These are phyloP conservation scores for Diaporthe longicolla DNA, from an alignment of 2,329 filamentous ascomycete genomes.

Conservation along the genomic window DNA sequence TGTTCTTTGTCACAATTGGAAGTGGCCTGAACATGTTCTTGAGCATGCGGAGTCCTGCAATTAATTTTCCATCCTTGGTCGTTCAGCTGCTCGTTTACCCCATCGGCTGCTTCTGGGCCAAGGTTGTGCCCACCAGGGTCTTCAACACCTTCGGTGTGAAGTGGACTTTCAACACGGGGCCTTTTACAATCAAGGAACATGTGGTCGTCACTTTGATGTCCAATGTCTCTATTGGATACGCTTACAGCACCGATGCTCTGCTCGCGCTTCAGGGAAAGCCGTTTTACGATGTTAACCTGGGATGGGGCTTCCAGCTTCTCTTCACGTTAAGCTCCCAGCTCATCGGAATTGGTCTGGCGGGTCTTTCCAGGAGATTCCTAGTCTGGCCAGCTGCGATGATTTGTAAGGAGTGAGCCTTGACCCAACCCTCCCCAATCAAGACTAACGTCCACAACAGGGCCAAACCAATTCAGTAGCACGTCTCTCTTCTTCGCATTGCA, in stretches of 20 bases:
- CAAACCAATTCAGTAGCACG: conserved; percentile 60
- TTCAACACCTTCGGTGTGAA: conserved; percentile 58
- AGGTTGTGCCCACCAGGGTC: conserved; percentile 56
- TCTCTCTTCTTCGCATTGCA: conserved; percentile 62
- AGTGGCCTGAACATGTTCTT: conserved; percentile 57
- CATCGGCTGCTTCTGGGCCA: conserved; percentile 60
- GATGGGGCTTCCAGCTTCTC: conserved; percentile 64
- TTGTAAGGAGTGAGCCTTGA: conserved; percentile 49
- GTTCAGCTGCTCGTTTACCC: conserved; percentile 59
- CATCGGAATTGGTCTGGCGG: conserved; percentile 68
- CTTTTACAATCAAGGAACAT: conserved; percentile 63
- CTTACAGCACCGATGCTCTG: conserved; percentile 57
- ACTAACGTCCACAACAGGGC: conserved; percentile 31
- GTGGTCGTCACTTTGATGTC: conserved; percentile 61
- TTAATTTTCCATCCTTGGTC: conserved; percentile 56
- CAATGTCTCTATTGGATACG: conserved; percentile 56
- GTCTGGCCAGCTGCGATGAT: conserved; percentile 65
- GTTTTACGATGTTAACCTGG: conserved; percentile 58
- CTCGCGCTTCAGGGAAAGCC: conserved; percentile 58
- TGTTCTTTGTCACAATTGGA: conserved; percentile 59
- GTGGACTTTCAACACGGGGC: conserved; percentile 60
- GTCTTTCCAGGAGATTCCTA: conserved; percentile 63
- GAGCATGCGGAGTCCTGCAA: conserved; percentile 52
- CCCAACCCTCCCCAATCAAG: background rate
- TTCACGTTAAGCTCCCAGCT: conserved; percentile 65